These are phyloP conservation scores for Circinella minor DNA, from an alignment of 371 early-diverging fungal species.

Conservation along the genomic window DNA sequence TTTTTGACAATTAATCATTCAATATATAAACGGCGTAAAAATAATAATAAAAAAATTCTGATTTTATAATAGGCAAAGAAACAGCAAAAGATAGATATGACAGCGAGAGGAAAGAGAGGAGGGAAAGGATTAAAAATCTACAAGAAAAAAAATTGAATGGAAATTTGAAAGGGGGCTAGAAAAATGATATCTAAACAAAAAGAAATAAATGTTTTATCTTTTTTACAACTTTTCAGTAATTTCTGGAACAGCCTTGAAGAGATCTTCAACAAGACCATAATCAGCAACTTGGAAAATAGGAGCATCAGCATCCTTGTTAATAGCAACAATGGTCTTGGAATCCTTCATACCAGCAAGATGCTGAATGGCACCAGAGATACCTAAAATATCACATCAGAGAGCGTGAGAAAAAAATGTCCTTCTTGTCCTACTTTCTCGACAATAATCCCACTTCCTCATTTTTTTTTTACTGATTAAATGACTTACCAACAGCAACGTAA, in stretches of 20 bases:
- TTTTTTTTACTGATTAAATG: not conserved
- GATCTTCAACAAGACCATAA: slow-evolving; percentile 95
- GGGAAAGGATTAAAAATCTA: slow-evolving; percentile 6
- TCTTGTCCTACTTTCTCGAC: too few relatives aligned
- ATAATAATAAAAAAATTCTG: not conserved
- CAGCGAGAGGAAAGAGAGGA: slow-evolving; percentile 2
- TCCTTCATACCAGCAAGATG: slow-evolving; percentile 99
- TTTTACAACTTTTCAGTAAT: slow-evolving; percentile 82
- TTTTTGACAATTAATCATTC: too few relatives aligned
- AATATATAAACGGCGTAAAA: too few relatives aligned
- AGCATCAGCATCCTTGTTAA: slow-evolving; percentile 98
- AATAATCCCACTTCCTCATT: slow-evolving; percentile 1
- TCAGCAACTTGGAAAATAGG: slow-evolving; percentile 99
- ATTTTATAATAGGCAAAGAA: not conserved
- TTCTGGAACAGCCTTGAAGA: slow-evolving; percentile 95
- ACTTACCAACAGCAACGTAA: slow-evolving; percentile 89
- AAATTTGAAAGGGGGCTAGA: not conserved
- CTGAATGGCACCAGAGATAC: slow-evolving; percentile 97
- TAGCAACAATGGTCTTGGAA: slow-evolving; percentile 96
- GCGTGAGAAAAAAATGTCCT: slow-evolving; percentile 9
- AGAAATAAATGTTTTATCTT: not conserved
- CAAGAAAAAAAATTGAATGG: not conserved
- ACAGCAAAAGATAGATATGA: not conserved
- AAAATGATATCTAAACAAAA: slow-evolving; percentile 5
- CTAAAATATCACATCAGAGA: slow-evolving; percentile 28